Base-by-base conservation (phyloP, 768 basidiomycete species). In the Calvatia gigantea region DNA sequence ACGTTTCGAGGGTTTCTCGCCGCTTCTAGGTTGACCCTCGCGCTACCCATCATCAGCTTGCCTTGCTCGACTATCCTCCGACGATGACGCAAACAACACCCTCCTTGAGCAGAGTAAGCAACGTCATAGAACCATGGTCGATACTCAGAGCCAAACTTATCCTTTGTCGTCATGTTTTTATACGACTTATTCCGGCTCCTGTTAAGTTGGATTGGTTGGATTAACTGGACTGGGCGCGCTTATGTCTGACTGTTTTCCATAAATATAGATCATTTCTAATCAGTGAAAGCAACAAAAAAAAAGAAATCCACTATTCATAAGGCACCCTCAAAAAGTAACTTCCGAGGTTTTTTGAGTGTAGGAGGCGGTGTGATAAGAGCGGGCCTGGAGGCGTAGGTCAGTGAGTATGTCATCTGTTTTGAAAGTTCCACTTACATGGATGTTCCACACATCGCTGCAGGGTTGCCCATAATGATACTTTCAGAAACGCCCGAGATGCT, bases 391-490 rank as follows among this genome's bases (percentile, higher is more conserved):
- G 52, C 39, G 23, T 25, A 33, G 12, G 38, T 25, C 44, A 42
- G 51, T 55, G 39, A 62, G 38, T 35, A 45, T 45, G 29, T 15
- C 8, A 17, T 28, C 15, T 15, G 47, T 41, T 35, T 56, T 42
- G 21, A n/a, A n/a, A 39, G 43, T 45, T 17, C 29, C 48, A 57
- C 83, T 58, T 66, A 95, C 94, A 98, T 87, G 0, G 94, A 95
- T 7, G 95, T 98, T 25, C 95, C 95, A 64, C 94, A 95, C 64
- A 85, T 89, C 4, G 93, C 89, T 0, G 95, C 94, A 33, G 95
- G 87, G 64, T 96, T 97, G 29, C 95, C 95, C 94, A 99, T 95
- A 70, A 99, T 98, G 68, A 99, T 99, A 68, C 96, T 98, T 70
- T 99, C 97, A 17, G 97, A 98, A 5, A 99, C 96, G 48, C 97